phyloP scores from a whole-genome alignment of 176 grass and related monocot species.

The Rhynchospora pubera region DNA sequence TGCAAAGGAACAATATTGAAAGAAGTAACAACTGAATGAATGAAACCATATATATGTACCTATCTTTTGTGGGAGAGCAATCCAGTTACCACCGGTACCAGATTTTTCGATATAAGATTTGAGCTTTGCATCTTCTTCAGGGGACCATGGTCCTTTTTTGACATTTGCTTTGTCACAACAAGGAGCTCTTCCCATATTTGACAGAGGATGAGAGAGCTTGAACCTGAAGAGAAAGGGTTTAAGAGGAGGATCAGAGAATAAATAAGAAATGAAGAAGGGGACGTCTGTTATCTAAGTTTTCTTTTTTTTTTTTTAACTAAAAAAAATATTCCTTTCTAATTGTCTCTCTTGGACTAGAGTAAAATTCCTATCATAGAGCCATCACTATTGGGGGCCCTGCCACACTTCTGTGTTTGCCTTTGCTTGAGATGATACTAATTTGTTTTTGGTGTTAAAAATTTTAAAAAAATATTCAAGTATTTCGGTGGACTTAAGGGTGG shows the following conservation, averaged over 20 bases:
- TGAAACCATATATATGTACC: slow-evolving; percentile 8
- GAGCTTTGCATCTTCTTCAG: slow-evolving; percentile 47
- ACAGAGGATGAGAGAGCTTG: background rate
- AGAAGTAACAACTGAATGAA: background rate
- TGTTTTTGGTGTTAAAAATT: background rate
- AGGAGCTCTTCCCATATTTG: slow-evolving; percentile 51
- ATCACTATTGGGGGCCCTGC: background rate
- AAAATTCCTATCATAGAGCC: background rate
- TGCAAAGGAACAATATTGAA: background rate
- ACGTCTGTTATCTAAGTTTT: background rate
- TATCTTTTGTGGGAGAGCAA: slow-evolving; percentile 47
- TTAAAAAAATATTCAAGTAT: background rate
- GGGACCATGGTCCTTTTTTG: slow-evolving; percentile 54
- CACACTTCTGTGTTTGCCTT: slow-evolving; percentile 10
- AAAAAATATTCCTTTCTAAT: background rate
- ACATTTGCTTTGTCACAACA: slow-evolving; percentile 63
- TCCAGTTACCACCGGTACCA: slow-evolving; percentile 49
- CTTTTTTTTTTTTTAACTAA: background rate
- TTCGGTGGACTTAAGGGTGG: background rate
- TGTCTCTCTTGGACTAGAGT: slow-evolving; percentile 4
- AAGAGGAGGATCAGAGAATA: background rate
- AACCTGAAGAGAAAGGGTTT: slow-evolving; percentile 14
- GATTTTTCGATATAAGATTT: slow-evolving; percentile 42
- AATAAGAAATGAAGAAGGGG: background rate
- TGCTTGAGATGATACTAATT: background rate